Evolutionary conservation across 2,329 filamentous ascomycete genomes (phyloP), one percentile per base, ranked within the genome.

Genomic region (Hypomyces rosellus): DNA sequence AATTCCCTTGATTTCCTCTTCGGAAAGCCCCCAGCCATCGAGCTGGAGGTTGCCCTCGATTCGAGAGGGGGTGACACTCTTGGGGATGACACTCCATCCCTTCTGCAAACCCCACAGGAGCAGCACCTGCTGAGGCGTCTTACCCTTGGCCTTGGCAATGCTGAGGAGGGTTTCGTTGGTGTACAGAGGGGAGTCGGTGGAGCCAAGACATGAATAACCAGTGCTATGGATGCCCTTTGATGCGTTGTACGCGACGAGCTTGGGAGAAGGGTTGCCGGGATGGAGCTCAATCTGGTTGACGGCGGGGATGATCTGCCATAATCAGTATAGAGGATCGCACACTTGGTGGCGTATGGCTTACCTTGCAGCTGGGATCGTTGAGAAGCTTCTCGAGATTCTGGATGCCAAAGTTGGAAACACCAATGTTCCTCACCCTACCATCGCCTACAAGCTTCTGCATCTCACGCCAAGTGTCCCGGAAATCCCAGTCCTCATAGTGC

Each of bases 241-340:
- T 54, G 78, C 77, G 75, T 81, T 84, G 75, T 86, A 90, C 53
- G 80, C 78, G 55, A 91, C 74, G 37, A 91, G 81, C 72, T 89
- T 89, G 46, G 85, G 85, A n/a, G 85, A 89, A 2, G 87, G 86
- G 75, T 87, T 85, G 74, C 86, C 86, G 34, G 87, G 87, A 71
- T 91, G 87, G 18, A 90, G 77, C 70, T 91, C 88, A 65, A 89
- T 80, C 70, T 93, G 88, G 78, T 92, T 91, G 57, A 89, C 87
- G 15, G 86, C 85, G 13, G 80, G 80, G 46, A 76, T 68, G 55
- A 77, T 68, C 75, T 81, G 18, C 12, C 33, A 22, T 33, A 34
- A 6, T 12, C 78, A 74, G 76, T 84, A 65, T 91, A 91, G 76
- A 25, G 91, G 91, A 67, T 6, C 9, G 8, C 25, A 30, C 25